Evolutionary conservation across 2,329 filamentous ascomycete genomes (phyloP), one percentile per base, ranked within the genome.

Genomic region (Incumbomyces lentus): DNA sequence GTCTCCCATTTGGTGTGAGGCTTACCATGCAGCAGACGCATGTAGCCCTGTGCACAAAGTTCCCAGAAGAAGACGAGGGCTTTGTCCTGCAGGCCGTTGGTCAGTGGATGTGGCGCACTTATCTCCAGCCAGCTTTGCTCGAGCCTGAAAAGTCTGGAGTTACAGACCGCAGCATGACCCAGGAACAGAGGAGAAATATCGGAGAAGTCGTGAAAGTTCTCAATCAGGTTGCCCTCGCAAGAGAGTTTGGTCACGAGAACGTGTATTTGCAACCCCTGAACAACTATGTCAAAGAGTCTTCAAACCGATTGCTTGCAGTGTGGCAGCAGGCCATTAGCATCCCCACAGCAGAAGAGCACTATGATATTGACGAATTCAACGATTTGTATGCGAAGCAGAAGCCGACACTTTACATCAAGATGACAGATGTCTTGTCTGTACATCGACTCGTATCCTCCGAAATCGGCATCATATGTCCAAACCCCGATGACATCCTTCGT

Each of bases 311-410:
- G 49, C 76, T 78, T 29, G 76, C 83, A 11, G 86, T 92, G 37
- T 86, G 85, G 67, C 76, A 75, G 38, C 78, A 83, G 49, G 73
- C 96, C 50, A 86, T 98, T 55, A 79, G 83, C 11, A 85, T 96
- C 11, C 81, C 84, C 12, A 83, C 92, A 58, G 86, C 87, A 0
- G 92, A 98, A 65, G 76, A 79, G 44, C 92, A 92, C 18, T 98
- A 96, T 61, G 89, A 96, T 64, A 95, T 98, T 62, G 92, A 98
- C 62, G 92, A 96, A 63, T 98, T 92, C 76, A 96, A 95, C 62
- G 92, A 98, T 60, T 75, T 98, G 6, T 96, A 96, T 62, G 86
- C 90, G 47, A 89, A 93, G 64, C 92, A 88, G 53, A 95, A 95
- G 66, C 92, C 92, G 6, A 96, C 90, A 0, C 74, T 98, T n/a